A percentile compares a stretch with the other conserved stretches of the same genome.
These are phyloP conservation scores for Taphrina populina DNA, from an alignment of 1,139 yeast genomes.

Conservation along the genomic window DNA sequence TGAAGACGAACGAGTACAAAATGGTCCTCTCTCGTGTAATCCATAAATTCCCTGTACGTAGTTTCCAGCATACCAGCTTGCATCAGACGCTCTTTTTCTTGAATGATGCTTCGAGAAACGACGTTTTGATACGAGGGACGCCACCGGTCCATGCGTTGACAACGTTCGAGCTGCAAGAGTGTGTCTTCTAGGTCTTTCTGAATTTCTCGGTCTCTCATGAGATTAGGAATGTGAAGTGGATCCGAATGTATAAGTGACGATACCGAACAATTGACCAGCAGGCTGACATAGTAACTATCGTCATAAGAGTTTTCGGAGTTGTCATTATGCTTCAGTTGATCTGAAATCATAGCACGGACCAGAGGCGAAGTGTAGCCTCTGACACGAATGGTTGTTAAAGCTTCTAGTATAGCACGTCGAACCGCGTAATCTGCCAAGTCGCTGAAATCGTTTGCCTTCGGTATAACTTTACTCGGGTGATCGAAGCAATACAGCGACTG, in stretches of 20 bases:
- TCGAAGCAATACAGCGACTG: slow-evolving; percentile 71
- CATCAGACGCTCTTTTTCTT: slow-evolving; percentile 53
- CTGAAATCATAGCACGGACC: slow-evolving; percentile 63
- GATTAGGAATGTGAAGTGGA: slow-evolving; percentile 36
- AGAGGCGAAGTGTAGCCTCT: slow-evolving; percentile 63
- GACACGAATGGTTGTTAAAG: slow-evolving; percentile 62
- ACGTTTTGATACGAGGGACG: slow-evolving; percentile 68
- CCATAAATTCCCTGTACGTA: slow-evolving; percentile 53
- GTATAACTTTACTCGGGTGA: slow-evolving; percentile 54
- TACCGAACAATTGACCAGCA: slow-evolving; percentile 57
- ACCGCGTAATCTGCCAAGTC: slow-evolving; percentile 67
- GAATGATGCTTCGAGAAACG: slow-evolving; percentile 59
- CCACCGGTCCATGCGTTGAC: slow-evolving; percentile 82
- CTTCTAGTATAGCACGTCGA: slow-evolving; percentile 64
- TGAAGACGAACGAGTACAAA: slow-evolving; percentile 59
- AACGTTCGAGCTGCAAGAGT: slow-evolving; percentile 64
- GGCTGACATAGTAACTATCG: slow-evolving; percentile 67
- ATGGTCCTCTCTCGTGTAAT: slow-evolving; percentile 55
- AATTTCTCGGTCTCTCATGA: slow-evolving; percentile 42
- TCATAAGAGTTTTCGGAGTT: slow-evolving; percentile 75
- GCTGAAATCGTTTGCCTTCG: slow-evolving; percentile 75
- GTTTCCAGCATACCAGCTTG: slow-evolving; percentile 57
- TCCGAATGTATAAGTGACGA: slow-evolving; percentile 33
- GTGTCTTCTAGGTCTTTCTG: slow-evolving; percentile 50
- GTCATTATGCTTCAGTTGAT: slow-evolving; percentile 77